Evolutionary conservation across 2,329 filamentous ascomycete genomes (phyloP).

Genomic region (Monosporascus sp.): DNA sequence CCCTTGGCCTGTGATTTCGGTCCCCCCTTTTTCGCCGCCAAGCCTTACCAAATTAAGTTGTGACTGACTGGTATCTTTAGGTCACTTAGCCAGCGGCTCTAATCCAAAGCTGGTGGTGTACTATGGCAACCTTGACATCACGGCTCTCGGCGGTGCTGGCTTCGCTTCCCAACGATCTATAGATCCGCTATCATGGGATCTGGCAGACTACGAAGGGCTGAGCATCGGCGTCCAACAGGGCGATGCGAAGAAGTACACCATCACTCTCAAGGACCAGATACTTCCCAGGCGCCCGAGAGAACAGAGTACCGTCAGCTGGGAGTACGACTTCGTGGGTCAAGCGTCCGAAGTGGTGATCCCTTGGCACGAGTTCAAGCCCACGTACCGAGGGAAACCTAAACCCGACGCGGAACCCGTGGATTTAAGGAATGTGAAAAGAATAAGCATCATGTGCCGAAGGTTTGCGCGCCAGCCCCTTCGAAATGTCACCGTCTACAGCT

Average conservation of each 20-base stretch:
- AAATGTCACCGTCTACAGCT: constrained; percentile 1
- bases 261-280: constrained; percentile 68
- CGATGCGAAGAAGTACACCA: constrained; percentile 65
- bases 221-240: constrained; percentile 44
- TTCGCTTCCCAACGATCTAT: constrained; percentile 74
- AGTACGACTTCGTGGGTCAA: constrained; percentile 57
- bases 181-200: constrained; percentile 55
- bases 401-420: constrained; percentile 57
- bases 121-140: constrained; percentile 65
- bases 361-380: constrained; percentile 64
- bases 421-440: constrained; percentile 53
- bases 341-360: constrained; percentile 45
- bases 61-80: not conserved
- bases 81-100: not conserved
- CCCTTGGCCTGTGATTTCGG: not conserved
- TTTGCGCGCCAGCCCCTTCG: constrained; percentile 30
- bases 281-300: constrained; percentile 56
- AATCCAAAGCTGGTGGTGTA: constrained; percentile 39
- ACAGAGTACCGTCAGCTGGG: constrained; percentile 67
- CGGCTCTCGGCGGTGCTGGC: constrained; percentile 71
- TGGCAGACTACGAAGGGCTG: constrained; percentile 59
- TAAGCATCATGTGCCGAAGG: constrained; percentile 81
- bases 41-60: not conserved
- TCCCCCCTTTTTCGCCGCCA: not conserved
- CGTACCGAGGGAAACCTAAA: constrained; percentile 65